Base-by-base conservation (phyloP, 345 rosid species). In the Rhodamnia rubescens region DNA sequence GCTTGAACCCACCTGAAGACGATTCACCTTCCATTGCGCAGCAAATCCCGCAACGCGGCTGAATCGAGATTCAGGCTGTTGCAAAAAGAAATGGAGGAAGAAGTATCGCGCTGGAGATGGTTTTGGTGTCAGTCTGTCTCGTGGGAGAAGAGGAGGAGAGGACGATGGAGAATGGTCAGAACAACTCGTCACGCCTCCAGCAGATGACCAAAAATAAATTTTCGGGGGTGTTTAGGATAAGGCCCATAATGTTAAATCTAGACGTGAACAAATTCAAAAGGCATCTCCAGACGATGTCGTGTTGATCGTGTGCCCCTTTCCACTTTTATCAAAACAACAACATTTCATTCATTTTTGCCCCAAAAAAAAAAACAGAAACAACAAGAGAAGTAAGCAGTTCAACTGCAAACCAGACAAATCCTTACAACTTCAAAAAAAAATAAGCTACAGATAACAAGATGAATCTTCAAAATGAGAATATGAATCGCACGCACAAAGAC, bases 1-100 rank as follows among this genome's bases (percentile, higher is more conserved):
- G 95, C 93, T 92, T 95, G 94, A 95, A 97, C 61, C 92, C 87
- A 87, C 85, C 88, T 1, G 87, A 80, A 40, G 94, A 83, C 22
- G 90, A 74, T 84, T 83, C 91, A 29, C 81, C 88, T 86, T 92
- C 96, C 96, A 91, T 93, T 51, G 15, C 51, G 82, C 52, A 50
- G 59, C 26, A 55, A n/a, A 14, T 59, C 20, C 53, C 36, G 85
- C 55, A 12, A 74, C 74, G 84, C 85, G 54, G 2, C 54, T 6
- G 18, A 64, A 57, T 47, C 40, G 47, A 50, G 27, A 36, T 5
- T 27, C 40, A 11, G 55, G n/a, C 4, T 7, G 42, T 27, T 8
- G 58, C 57, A 50, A 27, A 5, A 24, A 10, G 6, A 22, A 10
- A 9, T 4, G 59, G 59, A 24, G 59, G 59, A 9, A 18, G 47